Evolutionary conservation across 208 protist genomes (phyloP).

Genomic region (Trichomonas tenax): DNA sequence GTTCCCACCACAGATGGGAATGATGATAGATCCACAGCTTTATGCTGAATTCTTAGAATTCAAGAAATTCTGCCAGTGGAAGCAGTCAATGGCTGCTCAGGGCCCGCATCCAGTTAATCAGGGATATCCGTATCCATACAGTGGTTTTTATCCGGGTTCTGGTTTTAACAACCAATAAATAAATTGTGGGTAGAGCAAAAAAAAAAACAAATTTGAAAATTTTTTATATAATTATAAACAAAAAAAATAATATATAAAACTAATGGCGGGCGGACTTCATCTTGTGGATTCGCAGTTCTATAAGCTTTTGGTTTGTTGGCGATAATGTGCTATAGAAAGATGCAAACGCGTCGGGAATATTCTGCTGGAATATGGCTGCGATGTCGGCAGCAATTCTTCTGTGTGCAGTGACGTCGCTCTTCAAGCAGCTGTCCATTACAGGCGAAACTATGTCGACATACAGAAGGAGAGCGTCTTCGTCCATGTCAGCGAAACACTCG

Average conservation of each 20-base stretch:
- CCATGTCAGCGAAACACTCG: not conserved
- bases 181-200: too few relatives aligned
- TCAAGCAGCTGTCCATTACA: not conserved
- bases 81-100: too few relatives aligned
- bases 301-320: not conserved
- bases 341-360: not conserved
- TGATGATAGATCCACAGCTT: too few relatives aligned
- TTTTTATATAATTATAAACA: too few relatives aligned
- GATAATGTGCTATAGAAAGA: not conserved
- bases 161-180: too few relatives aligned
- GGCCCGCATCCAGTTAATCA: too few relatives aligned
- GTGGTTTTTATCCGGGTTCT: too few relatives aligned
- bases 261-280: not conserved
- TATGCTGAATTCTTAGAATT: too few relatives aligned
- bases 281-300: not conserved
- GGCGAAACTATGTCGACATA: not conserved
- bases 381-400: not conserved
- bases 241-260: not conserved
- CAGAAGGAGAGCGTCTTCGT: not conserved
- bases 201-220: too few relatives aligned
- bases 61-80: too few relatives aligned
- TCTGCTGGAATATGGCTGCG: not conserved
- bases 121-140: too few relatives aligned
- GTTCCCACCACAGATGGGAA: too few relatives aligned
- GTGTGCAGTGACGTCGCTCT: not conserved